Percentiles rank a stretch among this genome's conserved stretches.
Evolutionary conservation across 148 eudicot genomes (phyloP).

Genomic region (Agrostemma githago): DNA sequence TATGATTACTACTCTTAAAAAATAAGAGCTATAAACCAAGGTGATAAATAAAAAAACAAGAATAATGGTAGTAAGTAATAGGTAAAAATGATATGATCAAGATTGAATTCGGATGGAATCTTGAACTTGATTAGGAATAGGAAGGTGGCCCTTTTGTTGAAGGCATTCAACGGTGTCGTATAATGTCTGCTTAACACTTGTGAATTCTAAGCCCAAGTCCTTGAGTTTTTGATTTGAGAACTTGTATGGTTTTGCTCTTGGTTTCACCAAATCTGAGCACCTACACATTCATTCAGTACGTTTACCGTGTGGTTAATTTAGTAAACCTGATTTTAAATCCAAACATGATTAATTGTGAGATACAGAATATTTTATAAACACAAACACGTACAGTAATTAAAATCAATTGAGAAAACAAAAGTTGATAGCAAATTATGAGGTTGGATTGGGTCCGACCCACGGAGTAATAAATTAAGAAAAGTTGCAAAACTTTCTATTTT

Average conservation of each 20-base stretch:
- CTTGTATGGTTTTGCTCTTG: slow-evolving; percentile 67
- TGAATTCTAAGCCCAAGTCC: slow-evolving; percentile 74
- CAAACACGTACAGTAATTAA: no score
- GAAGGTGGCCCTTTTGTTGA: slow-evolving; percentile 76
- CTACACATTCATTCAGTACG: slow-evolving; percentile 35
- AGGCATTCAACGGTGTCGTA: slow-evolving; percentile 76
- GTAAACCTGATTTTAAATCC: no score
- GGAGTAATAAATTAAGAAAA: no score
- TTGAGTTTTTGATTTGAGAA: slow-evolving; percentile 72
- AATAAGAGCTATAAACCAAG: neutral
- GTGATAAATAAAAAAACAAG: neutral
- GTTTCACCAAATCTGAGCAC: slow-evolving; percentile 73
- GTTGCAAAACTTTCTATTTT: no score
- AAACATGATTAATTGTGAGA: no score
- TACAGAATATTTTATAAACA: no score
- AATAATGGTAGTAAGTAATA: neutral
- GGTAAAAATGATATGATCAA: neutral
- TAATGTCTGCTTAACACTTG: slow-evolving; percentile 51
- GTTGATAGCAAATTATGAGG: no score
- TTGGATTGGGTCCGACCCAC: no score
- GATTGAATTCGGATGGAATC: slow-evolving; percentile 32
- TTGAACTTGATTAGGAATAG: slow-evolving; percentile 39
- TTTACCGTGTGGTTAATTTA: no score
- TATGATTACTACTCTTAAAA: neutral
- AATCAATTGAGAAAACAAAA: no score